Evolutionary conservation across 2,329 filamentous ascomycete genomes (phyloP), one percentile per base, ranked within the genome.

Genomic region (Colletotrichum melonis): DNA sequence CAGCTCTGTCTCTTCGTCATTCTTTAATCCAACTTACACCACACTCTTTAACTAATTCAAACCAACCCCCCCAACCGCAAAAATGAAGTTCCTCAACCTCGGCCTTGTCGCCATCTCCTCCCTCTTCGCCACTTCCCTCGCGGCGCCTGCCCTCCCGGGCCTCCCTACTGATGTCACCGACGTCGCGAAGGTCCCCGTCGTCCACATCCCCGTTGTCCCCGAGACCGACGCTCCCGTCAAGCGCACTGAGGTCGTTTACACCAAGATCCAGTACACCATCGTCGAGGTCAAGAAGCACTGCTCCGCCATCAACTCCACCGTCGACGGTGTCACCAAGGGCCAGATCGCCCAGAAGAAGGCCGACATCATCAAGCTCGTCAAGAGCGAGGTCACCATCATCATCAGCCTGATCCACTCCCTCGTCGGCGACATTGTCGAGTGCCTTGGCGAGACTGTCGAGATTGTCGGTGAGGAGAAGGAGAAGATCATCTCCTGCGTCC

Each of bases 381-480:
- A 71, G 71, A 26, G 55, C 24, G 71, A 73, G 71, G 46, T 73
- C 67, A 62, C 71, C 60, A 16, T 66, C 60, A 70, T 73, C 56
- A 9, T 71, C 54, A 22, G 56, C 55, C 67, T 73, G 46, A 42
- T 73, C 46, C 38, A 63, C 60, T 14, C 56, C 26, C 67, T 71
- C 16, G 22, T 62, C 35, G 24, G 55, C 38, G 60, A 73, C 9
- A 60, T 73, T 8, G 46, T 28, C 32, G 71, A 62, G 28, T 32
- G 65, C 24, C 71, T 73, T 4, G 38, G 42, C 32, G 62, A 62
- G 32, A 38, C 55, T 12, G 62, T 49, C 16, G 60, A 73, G 67
- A 71, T 73, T 12, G 67, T 73, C 35, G 71, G 42, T 6, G 71
- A 73, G 35, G 71, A 73, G 42, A 73, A 73, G 67, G 32, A 73